Base-by-base conservation (phyloP, 2,329 filamentous ascomycete species). In the Sclerotinia subarctica region DNA sequence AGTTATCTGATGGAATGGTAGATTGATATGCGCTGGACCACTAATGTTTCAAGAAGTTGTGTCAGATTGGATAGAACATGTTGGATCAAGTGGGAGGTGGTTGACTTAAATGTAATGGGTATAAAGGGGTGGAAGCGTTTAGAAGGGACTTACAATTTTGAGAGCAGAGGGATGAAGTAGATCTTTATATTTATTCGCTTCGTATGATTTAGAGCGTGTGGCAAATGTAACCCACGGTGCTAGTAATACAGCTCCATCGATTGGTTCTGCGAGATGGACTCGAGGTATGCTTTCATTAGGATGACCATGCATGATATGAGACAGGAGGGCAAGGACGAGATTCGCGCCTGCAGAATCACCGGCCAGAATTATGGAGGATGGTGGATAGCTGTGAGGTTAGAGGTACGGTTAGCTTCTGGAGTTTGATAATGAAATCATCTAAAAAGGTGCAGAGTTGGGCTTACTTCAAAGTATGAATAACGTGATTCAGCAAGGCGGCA, bases 181-280 rank as follows among this genome's bases (percentile, higher is more conserved):
- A 72, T 88, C 86, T 53, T 82, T 84, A 32, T 81, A 78, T 3
- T 78, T 78, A 68, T 88, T 86, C 11, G 77, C 75, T 8, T 74
- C 73, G 57, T 80, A 81, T 2, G 79, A 80, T 0, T 78, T 75
- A 35, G 81, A 80, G 24, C 80, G 76, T 0, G 78, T 79, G n/a
- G 80, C 78, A 69, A 89, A 83, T 1, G 81, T 81, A 1, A 81
- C 79, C 87, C 87, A 90, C 0, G 87, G 87, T 0, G 82, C 83
- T 67, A 89, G 82, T 8, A 88, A 78, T 10, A 88, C 73, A 0
- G 82, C 80, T 4, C 81, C 85, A 2, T 80, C 80, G 21, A 89
- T 77, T 11, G 80, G 81, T 3, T 74, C 74, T 0, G 76, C 73
- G 8, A 86, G 74, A 0, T 74, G 66, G 26, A 88, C 68, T 0